These are phyloP conservation scores for thale cress (Arabidopsis thaliana) DNA, from an alignment of 345 rosid genomes.

Conservation along the genomic window TAIR10.1 NC_003076.8:3026501-3027000, in stretches of 20 bases:
- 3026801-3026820: conserved; percentile 82
- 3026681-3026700: conserved; percentile 97
- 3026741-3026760: conserved; percentile 97
- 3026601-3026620: conserved; percentile 96
- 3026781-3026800: conserved; percentile 94
- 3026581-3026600: conserved; percentile 95
- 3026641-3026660: conserved; percentile 91
- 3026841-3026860: conserved; percentile 33
- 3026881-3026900: conserved; percentile 46
- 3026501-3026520: conserved; percentile 32
- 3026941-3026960: conserved; percentile 52
- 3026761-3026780: conserved; percentile 95
- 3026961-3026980: conserved; percentile 32
- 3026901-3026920: conserved; percentile 47
- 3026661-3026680: conserved; percentile 90
- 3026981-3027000: neutral
- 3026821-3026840: conserved; percentile 46
- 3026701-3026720: conserved; percentile 83
- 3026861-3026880: conserved; percentile 41
- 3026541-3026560: conserved; percentile 91
- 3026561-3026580: conserved; percentile 93
- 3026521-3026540: conserved; percentile 47
- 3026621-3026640: conserved; percentile 89
- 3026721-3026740: conserved; percentile 72
- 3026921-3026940: conserved; percentile 48